Base-by-base conservation (phyloP, 1,139 yeast genomes). In the Sugiyamaella novakii region DNA sequence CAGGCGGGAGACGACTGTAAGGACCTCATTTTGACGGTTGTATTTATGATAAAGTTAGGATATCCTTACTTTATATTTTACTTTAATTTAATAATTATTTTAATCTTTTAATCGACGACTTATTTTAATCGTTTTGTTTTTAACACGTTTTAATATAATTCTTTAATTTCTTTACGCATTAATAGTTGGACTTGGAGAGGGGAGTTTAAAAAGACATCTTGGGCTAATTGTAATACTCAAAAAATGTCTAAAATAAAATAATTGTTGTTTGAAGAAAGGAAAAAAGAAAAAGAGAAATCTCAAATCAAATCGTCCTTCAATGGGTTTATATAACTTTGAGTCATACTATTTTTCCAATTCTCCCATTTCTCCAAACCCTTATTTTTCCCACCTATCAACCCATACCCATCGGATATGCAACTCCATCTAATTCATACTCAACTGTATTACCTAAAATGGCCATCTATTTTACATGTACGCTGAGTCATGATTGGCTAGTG, bases 21-120 rank as follows among this genome's bases (percentile, higher is more conserved):
- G 35, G 52, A 49, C 52, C 42, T 40, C 52, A 49, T 49, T 28
- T 33, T 49, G 51, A 48, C 22, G 48, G 51, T 48, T 37, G 38
- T 47, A 43, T 33, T 12, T 31, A 7, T 39, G 38, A 41, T 37
- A 46, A 44, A 40, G 44, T 27, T 18, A 27, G 43, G 51, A 43
- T 18, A 38, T 41, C 43, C 27, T 35, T 29, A 36, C 43, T 47
- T 44, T 30, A 42, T 46, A 34, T 40, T 39, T 29, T 27, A 40
- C 36, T 40, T 40, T 22, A 22, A 22, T 35, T 31, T 42, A 33
- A 46, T 35, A 28, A 28, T 35, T 39, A 15, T 14, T 22, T 34
- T 27, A 42, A 18, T 29, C 14, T 43, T 31, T 41, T 37, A 33
- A 39, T 47, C 22, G 28, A 30, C 41, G 47, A 43, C 42, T 35